Base-by-base conservation (phyloP, 2,329 filamentous ascomycete genomes). In the Curvularia sp. region DNA sequence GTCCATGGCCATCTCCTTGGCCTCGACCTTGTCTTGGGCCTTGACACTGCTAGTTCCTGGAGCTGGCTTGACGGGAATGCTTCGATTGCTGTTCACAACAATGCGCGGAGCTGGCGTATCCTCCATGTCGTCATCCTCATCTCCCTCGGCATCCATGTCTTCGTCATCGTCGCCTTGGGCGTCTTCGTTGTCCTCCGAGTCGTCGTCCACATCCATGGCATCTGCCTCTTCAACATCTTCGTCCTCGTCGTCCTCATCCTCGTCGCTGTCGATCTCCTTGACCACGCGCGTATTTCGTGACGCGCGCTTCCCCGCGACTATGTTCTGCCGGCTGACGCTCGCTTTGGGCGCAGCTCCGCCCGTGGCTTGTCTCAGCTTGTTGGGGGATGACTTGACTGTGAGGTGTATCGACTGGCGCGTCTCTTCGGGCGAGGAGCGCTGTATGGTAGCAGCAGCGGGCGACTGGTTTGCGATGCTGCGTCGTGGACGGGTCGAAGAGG, bases 361-460 rank as follows among this genome's bases (percentile, higher is more conserved):
- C 0, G 79, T 82, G 38, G 80, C 81, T 57, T 83, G 78, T 53
- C 80, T 75, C 24, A 83, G 75, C 71, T 81, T 82, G 72, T 75
- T 80, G 18, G 81, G 81, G 2, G 80, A 79, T 13, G 81, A 80
- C 61, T 83, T 83, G 63, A 83, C 81, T 39, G 80, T 83, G 58
- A 83, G 76, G 55, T 79, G 76, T 55, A 83, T 78, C 50, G 79
- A 81, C 58, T 78, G 78, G 59, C 77, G 78, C 42, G 76, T 75
- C 58, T 78, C 76, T 51, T 79, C 75, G 58, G 79, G 78, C 44
- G 78, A 75, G 48, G 72, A 73, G 57, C 73, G 73, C 65, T 79
- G 72, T 54, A 79, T 75, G 48, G 75, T 68, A 49, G 75, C 74
- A 9, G 76, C 65, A 31, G 72, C 68, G 38, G 74, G 68, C 43